A percentile compares a stretch with the other conserved stretches of the same genome.
These are phyloP conservation scores for Rhynchospora breviuscula DNA, from an alignment of 176 grass and related monocot species.

Conservation along the genomic window DNA sequence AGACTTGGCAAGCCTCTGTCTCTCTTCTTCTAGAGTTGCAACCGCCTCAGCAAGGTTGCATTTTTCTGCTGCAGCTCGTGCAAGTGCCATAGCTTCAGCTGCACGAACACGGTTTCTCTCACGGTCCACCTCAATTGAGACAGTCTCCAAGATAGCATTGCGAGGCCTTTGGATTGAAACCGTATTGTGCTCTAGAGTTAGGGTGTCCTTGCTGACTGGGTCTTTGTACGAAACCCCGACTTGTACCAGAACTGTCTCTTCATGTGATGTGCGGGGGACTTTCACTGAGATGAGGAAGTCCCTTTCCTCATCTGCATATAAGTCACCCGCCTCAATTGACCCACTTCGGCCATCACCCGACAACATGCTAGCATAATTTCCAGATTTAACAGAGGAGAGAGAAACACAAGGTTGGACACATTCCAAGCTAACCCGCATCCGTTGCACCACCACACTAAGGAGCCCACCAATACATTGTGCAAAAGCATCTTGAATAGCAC, in stretches of 20 bases:
- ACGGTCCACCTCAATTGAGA: slow-evolving; percentile 74
- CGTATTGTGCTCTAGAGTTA: slow-evolving; percentile 44
- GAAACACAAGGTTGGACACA: slow-evolving; percentile 57
- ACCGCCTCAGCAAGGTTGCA: slow-evolving; percentile 63
- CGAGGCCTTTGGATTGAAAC: slow-evolving; percentile 52
- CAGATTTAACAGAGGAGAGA: slow-evolving; percentile 66
- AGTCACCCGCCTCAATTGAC: slow-evolving; percentile 52
- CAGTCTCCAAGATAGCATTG: slow-evolving; percentile 14
- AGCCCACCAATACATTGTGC: slow-evolving; percentile 97
- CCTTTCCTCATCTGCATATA: slow-evolving; percentile 94
- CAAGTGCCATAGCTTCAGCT: slow-evolving; percentile 51
- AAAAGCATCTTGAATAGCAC: slow-evolving; percentile 92
- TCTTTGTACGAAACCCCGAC: slow-evolving; percentile 68
- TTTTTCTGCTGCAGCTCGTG: slow-evolving; percentile 60
- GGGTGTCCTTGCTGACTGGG: slow-evolving; percentile 49
- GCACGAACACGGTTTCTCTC: slow-evolving; percentile 67
- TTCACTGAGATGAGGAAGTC: slow-evolving; percentile 61
- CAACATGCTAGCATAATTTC: slow-evolving; percentile 58
- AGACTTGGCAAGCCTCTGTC: slow-evolving; percentile 40
- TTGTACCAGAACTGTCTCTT: slow-evolving; percentile 44
- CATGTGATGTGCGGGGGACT: slow-evolving; percentile 33
- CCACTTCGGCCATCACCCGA: slow-evolving; percentile 52
- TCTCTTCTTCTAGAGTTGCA: slow-evolving; percentile 54
- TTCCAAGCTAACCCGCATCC: slow-evolving; percentile 50
- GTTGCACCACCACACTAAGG: slow-evolving; percentile 71